These are phyloP conservation scores for Talaromyces islandicus DNA, from an alignment of 2,329 filamentous ascomycete genomes.

Conservation along the genomic window DNA sequence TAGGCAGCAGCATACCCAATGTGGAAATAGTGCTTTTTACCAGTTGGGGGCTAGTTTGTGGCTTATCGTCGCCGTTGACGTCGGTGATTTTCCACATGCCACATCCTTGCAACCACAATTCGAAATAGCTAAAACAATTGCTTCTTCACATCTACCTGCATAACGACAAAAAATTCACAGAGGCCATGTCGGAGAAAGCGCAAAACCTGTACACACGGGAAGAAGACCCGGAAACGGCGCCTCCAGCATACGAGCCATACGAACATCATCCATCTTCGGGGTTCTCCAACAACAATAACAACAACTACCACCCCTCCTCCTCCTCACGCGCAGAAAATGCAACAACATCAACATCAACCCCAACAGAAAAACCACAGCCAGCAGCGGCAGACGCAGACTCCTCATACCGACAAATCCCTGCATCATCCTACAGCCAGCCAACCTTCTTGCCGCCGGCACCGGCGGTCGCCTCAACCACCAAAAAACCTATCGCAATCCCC, in stretches of 20 bases:
- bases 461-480: neutral
- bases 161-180: neutral
- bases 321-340: neutral
- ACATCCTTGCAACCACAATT: too few relatives aligned
- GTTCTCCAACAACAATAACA: too few relatives aligned
- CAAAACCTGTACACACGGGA: neutral
- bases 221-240: neutral
- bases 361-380: neutral
- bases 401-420: too few relatives aligned
- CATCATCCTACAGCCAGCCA: too few relatives aligned
- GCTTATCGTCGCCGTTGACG: neutral
- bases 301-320: neutral
- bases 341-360: neutral
- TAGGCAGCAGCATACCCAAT: neutral
- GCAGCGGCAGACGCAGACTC: too few relatives aligned
- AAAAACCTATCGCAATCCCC: slow-evolving; percentile 4
- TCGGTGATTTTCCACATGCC: too few relatives aligned
- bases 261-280: neutral
- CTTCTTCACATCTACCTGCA: neutral
- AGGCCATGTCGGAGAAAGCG: neutral
- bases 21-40: neutral
- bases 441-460: too few relatives aligned
- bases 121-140: too few relatives aligned
- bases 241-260: neutral
- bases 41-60: neutral